Evolutionary conservation across 2,329 filamentous ascomycete species (phyloP), one percentile per base, ranked within the genome.

Genomic region (Podosphaera leucotricha): DNA sequence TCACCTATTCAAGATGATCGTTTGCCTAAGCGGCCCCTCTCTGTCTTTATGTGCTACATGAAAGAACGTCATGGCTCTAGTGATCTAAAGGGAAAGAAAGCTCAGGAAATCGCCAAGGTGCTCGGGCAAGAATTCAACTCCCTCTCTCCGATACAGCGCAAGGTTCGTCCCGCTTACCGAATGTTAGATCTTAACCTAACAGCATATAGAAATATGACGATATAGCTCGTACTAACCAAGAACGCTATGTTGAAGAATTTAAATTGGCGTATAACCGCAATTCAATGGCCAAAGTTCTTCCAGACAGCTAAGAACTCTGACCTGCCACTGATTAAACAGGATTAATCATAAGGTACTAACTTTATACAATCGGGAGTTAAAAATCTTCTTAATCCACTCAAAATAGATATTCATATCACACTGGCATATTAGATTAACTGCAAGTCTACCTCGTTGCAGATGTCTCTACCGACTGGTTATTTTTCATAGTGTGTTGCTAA

Each of bases 1-100:
- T n/a, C 28, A 11, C 4, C 13, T 6, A 6, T 33, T 7, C 47
- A 59, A 4, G 76, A 80, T 53, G 64, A 71, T 10, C 67, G 76
- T 42, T 52, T 57, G 13, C 63, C 69, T 41, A 73, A 68, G 55
- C 47, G 47, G 1, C 59, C 64, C 3, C 1, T 6, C 0, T 53
- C n/a, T 3, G 13, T 65, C 0, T 73, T 59, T 48, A 20, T 60
- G 1, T 45, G 53, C 3, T 80, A 70, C 58, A 28, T 48, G 37
- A 51, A 44, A 21, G 68, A 71, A 11, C 63, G 70, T 44, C 47
- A 53, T 4, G 49, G 48, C 1, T 64, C 60, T 39, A 66, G 66
- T 18, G 73, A 76, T 43, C 63, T 72, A 45, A 64, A 62, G 46
- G 59, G 64, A 40, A 63, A 74, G 46, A 6, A 44, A 0, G 0